Evolutionary conservation across 176 grass and related monocot species (phyloP), one percentile per base, ranked within the genome.

Genomic region (Pontederia paniculata): DNA sequence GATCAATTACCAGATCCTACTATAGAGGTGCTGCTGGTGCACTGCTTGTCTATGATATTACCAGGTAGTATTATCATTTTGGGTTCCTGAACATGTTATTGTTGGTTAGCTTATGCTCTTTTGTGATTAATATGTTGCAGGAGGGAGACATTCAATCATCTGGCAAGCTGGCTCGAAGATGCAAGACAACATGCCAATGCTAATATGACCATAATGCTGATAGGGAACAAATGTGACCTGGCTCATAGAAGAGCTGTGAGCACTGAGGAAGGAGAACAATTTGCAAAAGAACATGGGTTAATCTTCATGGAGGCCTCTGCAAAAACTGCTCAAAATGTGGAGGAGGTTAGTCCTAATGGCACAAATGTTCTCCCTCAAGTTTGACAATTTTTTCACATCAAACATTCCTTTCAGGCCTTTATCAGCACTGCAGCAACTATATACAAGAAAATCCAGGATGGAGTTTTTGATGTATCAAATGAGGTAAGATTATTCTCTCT

Each of bases 221-320:
- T 84, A 16, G 85, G 85, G 9, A 89, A 89, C 52, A 89, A 84
- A 48, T 84, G 70, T 3, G 85, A 89, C 63, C 70, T 89, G 31
- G 46, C 85, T 21, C 86, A 89, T 48, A 84, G 86, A 44, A 75
- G 85, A 50, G 81, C 86, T 0, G 81, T 89, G 37, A 84, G 81
- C 67, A 74, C 76, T 0, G 86, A 89, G 71, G 86, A 89, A 63
- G 81, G 86, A 0, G 81, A 89, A 64, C 81, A 89, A 78, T 89
- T 89, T 49, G 86, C 86, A 14, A 89, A 76, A 66, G 86, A 89
- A 19, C 78, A 81, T 25, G 86, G 86, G 5, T 48, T 89, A 4
- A 84, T 89, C 61, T 89, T 89, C 16, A 89, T 89, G 81, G 86
- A 84, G 59, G 81, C 86, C n/a, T 89, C 86, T 47, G 86, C 74